Conservation (phyloP, 805 yeast genomes). For the Monosporozyma aerobia region DNA sequence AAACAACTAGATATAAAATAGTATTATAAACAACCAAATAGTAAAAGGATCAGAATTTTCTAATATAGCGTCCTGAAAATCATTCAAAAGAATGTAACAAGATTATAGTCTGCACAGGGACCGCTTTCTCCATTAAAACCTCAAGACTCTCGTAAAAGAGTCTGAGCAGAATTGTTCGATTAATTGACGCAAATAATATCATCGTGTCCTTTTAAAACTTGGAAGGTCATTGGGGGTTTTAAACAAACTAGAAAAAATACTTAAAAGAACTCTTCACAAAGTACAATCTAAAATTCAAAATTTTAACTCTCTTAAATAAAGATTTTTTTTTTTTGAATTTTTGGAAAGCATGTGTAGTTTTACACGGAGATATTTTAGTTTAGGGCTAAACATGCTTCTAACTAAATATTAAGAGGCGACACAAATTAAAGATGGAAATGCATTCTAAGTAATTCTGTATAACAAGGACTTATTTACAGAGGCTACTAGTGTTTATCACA, state of each 20-base stretch:
- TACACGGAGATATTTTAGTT: background rate
- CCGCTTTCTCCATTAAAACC: conserved; percentile 33
- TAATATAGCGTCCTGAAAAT: conserved; percentile 27
- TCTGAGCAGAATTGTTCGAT: conserved; percentile 30
- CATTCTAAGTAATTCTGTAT: no score
- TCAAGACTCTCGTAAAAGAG: conserved; percentile 7
- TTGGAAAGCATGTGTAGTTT: background rate
- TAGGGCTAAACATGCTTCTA: background rate
- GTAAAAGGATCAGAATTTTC: conserved; percentile 32
- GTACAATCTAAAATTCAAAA: background rate
- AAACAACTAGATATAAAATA: background rate
- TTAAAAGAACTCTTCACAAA: background rate
- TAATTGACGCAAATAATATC: conserved; percentile 29
- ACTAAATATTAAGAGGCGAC: no score
- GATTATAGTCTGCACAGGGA: conserved; percentile 31
- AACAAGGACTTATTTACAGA: no score
- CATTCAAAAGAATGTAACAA: conserved; percentile 31
- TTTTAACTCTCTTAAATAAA: background rate
- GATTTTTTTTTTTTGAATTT: no score
- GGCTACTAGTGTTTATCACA: no score
- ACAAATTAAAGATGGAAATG: no score
- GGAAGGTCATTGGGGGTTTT: conserved; percentile 29
- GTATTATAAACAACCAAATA: background rate
- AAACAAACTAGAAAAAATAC: conserved; percentile 4
- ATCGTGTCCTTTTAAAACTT: conserved; percentile 32